Conservation (phyloP, 2,329 filamentous ascomycete genomes). For the Teratosphaeria pseudoeucalypti region DNA sequence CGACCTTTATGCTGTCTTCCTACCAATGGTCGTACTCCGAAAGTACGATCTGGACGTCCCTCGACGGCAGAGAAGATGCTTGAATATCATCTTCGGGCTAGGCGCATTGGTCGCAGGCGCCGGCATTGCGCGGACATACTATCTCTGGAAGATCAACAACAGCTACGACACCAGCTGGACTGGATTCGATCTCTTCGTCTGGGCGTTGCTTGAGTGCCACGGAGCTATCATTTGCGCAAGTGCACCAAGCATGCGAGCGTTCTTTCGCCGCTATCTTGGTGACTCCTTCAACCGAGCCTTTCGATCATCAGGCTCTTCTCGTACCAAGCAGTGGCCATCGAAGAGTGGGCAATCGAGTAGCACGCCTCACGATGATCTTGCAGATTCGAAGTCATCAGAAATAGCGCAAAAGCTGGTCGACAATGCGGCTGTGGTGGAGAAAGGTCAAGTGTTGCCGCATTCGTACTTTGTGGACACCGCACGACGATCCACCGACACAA, state of each 20-base stretch:
- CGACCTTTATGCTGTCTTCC: slow-evolving; percentile 13
- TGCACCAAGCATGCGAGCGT: slow-evolving; percentile 18
- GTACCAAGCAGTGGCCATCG: background rate
- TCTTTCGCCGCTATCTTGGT: slow-evolving; percentile 19
- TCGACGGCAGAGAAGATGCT: slow-evolving; percentile 1
- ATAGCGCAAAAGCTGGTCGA: background rate
- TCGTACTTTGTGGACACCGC: background rate
- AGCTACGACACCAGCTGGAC: slow-evolving; percentile 16
- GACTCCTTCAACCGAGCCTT: slow-evolving; percentile 1
- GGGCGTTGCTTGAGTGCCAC: slow-evolving; percentile 20
- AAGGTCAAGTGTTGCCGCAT: background rate
- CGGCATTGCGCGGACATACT: slow-evolving; percentile 25
- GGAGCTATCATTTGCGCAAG: slow-evolving; percentile 24
- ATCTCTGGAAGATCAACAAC: slow-evolving; percentile 14
- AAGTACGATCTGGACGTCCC: slow-evolving; percentile 31
- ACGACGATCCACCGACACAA: slow-evolving; percentile 48
- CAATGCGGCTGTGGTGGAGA: background rate
- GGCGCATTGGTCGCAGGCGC: slow-evolving; percentile 22
- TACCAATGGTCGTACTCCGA: slow-evolving; percentile 30
- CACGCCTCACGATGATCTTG: background rate
- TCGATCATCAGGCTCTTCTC: background rate
- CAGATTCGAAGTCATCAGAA: background rate
- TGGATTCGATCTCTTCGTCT: slow-evolving; percentile 19
- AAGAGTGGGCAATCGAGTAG: background rate
- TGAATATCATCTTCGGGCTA: slow-evolving; percentile 15